Base-by-base conservation (phyloP, 352 stramenopile species). In the Plasmopara muralis region DNA sequence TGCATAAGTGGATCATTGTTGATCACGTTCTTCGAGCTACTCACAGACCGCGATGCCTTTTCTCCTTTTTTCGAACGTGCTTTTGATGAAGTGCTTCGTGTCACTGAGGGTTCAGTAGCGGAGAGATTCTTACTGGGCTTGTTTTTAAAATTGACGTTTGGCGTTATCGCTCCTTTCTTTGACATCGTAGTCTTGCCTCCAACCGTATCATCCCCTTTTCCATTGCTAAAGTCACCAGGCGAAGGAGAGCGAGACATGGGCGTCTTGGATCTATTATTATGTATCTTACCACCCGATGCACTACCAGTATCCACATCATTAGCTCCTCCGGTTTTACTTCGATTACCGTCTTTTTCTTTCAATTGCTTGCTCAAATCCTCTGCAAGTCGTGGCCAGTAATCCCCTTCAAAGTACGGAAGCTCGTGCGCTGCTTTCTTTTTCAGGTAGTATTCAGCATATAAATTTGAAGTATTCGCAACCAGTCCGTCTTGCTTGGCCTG, bases 361-460 rank as follows among this genome's bases (percentile, higher is more conserved):
- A 98, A 74, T 49, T 98, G 93, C 68, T 99, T 99, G 55, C 98
- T 98, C 46, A 99, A 86, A 73, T 98, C 97, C 56, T 99, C 97
- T 2, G 96, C 94, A 31, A 99, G 91, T 18, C 93, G 89, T 7
- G 95, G 95, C 89, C 97, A 99, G 59, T 99, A 99, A 59, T 99
- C 96, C 15, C 97, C 97, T 69, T 99, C 96, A 68, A 99, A 98
- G 68, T 99, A 99, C 6, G 97, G 97, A 39, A 99, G 55, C 37
- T 95, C 82, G 30, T 90, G 76, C 1, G 83, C 83, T 14, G 76
- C 70, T 55, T 92, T 94, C 64, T 90, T 90, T 60, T 91, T 91
- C 59, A 90, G 63, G 43, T 92, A 94, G 40, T 94, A 92, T 52
- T 92, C 83, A 20, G 83, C 81, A 54, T 92, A 93, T 38, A 93